Base-by-base conservation (phyloP, 352 stramenopile species). In the Phytophthora brassicae region DNA sequence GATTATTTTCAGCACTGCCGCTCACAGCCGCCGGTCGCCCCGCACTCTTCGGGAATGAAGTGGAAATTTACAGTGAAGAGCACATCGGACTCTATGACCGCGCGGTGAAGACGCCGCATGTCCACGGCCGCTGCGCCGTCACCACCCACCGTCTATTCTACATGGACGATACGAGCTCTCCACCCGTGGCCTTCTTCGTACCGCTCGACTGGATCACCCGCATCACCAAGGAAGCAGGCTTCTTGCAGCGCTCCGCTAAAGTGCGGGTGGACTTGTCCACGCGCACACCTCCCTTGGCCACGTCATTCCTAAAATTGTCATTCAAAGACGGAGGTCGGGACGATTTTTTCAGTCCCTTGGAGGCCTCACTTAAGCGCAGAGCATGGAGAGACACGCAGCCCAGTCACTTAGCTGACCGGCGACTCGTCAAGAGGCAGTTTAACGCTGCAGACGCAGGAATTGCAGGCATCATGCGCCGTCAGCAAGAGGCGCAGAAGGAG, bases 21-120 rank as follows among this genome's bases (percentile, higher is more conserved):
- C 66, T 95, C 22, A 94, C 82, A 22, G 68, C 79, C 4, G 82
- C 84, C 1, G 86, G 86, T 0, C 81, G 86, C 3, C 86, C 86
- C 3, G 74, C 74, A 50, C 81, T 95, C 29, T 91, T 90, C 48
- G 77, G 72, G 11, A 89, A 75, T 22, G 86, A 95, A 38, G 86
- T 94, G n/a, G 86, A 95, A 63, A 90, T 95, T 59, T 95, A 95
- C 71, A 89, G 77, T 45, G 81, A 95, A 44, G 84, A 90, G 58
- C 71, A 91, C 50, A 92, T 95, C 58, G 84, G 78, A 12, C 66
- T 95, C 43, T 95, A 95, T 63, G 84, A 95, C 61, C 76, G 87
- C 56, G 82, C 70, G 36, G 74, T 87, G 42, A 95, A 95, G 74
- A 92, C 86, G 29, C 45, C 60, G 44, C 82, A 89, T 62, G n/a